These are phyloP conservation scores for Aspergillus fischeri DNA, from an alignment of 2,329 filamentous ascomycete genomes.

Conservation along the genomic window DNA sequence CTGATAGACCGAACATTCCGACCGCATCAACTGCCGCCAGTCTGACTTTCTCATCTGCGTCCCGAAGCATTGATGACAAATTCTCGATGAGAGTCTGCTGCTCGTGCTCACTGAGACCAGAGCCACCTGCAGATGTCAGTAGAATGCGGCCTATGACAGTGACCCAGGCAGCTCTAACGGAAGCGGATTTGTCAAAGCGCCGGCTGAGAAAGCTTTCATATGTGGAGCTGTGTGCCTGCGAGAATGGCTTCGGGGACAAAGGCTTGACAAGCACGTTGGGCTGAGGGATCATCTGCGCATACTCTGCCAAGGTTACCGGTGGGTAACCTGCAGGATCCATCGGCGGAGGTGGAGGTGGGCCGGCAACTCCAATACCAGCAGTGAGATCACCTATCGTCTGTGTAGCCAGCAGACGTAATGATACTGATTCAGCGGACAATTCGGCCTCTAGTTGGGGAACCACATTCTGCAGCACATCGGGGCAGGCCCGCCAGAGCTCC, in stretches of 20 bases:
- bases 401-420: slow-evolving; percentile 80
- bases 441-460: slow-evolving; percentile 92
- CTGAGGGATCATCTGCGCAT: slow-evolving; percentile 47
- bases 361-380: slow-evolving; percentile 86
- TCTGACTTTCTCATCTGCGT: slow-evolving; percentile 87
- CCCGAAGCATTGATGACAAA: slow-evolving; percentile 75
- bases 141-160: slow-evolving; percentile 80
- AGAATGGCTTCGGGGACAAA: slow-evolving; percentile 82
- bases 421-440: slow-evolving; percentile 81
- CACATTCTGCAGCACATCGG: slow-evolving; percentile 84
- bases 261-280: slow-evolving; percentile 71
- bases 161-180: slow-evolving; percentile 82
- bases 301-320: slow-evolving; percentile 47
- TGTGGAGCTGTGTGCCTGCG: slow-evolving; percentile 70
- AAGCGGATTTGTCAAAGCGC: slow-evolving; percentile 77
- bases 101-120: slow-evolving; percentile 79
- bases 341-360: slow-evolving; percentile 66
- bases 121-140: slow-evolving; percentile 84
- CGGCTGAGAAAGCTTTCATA: slow-evolving; percentile 84
- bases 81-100: slow-evolving; percentile 69
- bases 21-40: slow-evolving; percentile 84
- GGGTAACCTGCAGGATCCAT: slow-evolving; percentile 84
- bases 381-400: slow-evolving; percentile 95
- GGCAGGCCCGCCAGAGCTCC: slow-evolving; percentile 90
- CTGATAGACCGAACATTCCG: slow-evolving; percentile 72